These are phyloP conservation scores for Corchorus capsularis DNA, from an alignment of 345 rosid genomes.

Conservation along the genomic window DNA sequence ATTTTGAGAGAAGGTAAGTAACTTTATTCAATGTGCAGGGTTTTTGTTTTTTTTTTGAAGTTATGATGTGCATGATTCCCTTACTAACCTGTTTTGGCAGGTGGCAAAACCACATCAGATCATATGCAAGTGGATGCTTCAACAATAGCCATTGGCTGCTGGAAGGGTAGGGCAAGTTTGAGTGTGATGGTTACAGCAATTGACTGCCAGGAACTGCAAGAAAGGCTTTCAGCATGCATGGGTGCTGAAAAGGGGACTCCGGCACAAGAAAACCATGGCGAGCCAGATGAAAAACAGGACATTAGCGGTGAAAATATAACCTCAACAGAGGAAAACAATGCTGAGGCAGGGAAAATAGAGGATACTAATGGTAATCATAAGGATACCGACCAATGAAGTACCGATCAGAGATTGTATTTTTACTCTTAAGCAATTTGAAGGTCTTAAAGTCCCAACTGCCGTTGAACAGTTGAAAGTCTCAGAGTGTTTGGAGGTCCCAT, in stretches of 20 bases:
- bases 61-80: background rate
- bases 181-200: slow-evolving; percentile 84
- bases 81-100: slow-evolving; percentile 31
- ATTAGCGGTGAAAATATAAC: slow-evolving; percentile 21
- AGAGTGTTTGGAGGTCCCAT: background rate
- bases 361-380: slow-evolving; percentile 27
- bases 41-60: slow-evolving; percentile 3
- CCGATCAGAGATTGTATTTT: background rate
- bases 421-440: background rate
- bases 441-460: background rate
- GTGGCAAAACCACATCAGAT: slow-evolving; percentile 33
- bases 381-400: background rate
- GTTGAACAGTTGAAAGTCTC: background rate
- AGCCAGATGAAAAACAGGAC: slow-evolving; percentile 28
- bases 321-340: slow-evolving; percentile 4
- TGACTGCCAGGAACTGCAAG: slow-evolving; percentile 78
- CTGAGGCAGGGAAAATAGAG: slow-evolving; percentile 23
- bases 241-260: slow-evolving; percentile 32
- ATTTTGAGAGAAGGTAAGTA: slow-evolving; percentile 60
- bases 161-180: slow-evolving; percentile 82
- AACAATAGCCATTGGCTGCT: slow-evolving; percentile 86
- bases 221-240: slow-evolving; percentile 57
- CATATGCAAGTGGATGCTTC: slow-evolving; percentile 44
- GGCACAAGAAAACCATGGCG: slow-evolving; percentile 25
- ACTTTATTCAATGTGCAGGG: background rate